A percentile compares a stretch with the other conserved stretches of the same genome.
Conservation (phyloP, 441 rosid genomes). For the Manihot esculenta region DNA sequence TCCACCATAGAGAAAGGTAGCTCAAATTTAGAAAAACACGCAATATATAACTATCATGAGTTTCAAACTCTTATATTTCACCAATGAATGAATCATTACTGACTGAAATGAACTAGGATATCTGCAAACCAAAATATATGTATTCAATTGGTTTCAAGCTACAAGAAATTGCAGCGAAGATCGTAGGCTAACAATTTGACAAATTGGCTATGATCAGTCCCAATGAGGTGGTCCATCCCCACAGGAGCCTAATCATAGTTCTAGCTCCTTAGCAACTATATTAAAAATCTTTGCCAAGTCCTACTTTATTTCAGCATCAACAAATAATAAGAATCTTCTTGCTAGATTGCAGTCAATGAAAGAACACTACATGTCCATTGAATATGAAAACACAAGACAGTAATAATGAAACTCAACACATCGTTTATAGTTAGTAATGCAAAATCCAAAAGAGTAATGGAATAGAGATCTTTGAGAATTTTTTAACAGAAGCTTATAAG, state of each 20-base stretch:
- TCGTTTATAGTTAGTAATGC: background rate
- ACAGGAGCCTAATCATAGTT: conserved; percentile 24
- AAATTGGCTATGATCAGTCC: conserved; percentile 1
- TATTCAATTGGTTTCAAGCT: background rate
- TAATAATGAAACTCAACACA: background rate
- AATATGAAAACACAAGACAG: background rate
- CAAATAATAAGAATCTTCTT: conserved; percentile 62
- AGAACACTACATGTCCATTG: background rate
- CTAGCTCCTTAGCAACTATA: conserved; percentile 38
- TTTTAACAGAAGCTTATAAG: background rate
- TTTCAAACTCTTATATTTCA: background rate
- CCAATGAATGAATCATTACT: background rate
- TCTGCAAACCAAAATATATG: background rate
- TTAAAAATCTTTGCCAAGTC: conserved; percentile 48
- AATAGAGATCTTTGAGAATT: background rate
- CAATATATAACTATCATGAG: background rate
- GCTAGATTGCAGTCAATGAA: conserved; percentile 35
- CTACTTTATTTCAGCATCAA: conserved; percentile 61
- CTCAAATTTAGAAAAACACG: background rate
- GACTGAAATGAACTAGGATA: background rate
- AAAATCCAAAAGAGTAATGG: background rate
- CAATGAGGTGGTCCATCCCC: conserved; percentile 4
- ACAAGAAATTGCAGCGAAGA: conserved; percentile 1
- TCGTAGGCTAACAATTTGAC: conserved; percentile 1
- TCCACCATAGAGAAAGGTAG: background rate